phyloP scores from a whole-genome alignment of 345 rosid genomes.

The Tarenaya hassleriana region DNA sequence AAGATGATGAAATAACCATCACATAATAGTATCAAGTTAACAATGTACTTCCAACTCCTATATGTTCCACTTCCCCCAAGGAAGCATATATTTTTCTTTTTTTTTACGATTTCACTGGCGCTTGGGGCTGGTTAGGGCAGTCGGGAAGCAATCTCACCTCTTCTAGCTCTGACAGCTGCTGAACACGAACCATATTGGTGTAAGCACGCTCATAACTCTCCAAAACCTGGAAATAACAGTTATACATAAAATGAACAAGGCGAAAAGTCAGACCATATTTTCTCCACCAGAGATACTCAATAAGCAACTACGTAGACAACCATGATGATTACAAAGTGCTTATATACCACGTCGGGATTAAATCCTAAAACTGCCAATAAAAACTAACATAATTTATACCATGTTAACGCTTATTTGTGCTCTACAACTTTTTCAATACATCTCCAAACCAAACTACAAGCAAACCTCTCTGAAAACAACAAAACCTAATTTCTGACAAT shows the following conservation, averaged over 20 bases:
- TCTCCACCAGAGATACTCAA: slow-evolving; percentile 12
- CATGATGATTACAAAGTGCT: slow-evolving; percentile 11
- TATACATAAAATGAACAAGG: slow-evolving; percentile 11
- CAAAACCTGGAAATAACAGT: slow-evolving; percentile 57
- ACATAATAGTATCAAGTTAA: slow-evolving; percentile 15
- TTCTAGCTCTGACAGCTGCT: slow-evolving; percentile 93
- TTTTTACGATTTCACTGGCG: slow-evolving; percentile 10
- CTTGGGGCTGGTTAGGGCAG: slow-evolving; percentile 12
- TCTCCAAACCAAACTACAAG: no score
- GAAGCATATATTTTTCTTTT: slow-evolving; percentile 13
- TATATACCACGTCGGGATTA: no score
- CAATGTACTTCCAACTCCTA: no score
- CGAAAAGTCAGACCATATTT: slow-evolving; percentile 9
- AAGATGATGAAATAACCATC: slow-evolving; percentile 13
- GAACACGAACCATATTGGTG: slow-evolving; percentile 95
- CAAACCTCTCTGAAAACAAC: no score
- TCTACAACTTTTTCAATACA: no score
- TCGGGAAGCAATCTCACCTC: slow-evolving; percentile 53
- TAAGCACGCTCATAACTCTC: slow-evolving; percentile 99
- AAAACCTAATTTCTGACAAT: no score
- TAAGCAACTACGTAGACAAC: slow-evolving; percentile 13
- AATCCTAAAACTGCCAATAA: no score
- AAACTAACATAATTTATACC: no score
- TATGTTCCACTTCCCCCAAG: no score
- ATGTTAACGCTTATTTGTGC: no score